Conservation (phyloP, 2,329 filamentous ascomycete species). For the Blumeriella jaapii region DNA sequence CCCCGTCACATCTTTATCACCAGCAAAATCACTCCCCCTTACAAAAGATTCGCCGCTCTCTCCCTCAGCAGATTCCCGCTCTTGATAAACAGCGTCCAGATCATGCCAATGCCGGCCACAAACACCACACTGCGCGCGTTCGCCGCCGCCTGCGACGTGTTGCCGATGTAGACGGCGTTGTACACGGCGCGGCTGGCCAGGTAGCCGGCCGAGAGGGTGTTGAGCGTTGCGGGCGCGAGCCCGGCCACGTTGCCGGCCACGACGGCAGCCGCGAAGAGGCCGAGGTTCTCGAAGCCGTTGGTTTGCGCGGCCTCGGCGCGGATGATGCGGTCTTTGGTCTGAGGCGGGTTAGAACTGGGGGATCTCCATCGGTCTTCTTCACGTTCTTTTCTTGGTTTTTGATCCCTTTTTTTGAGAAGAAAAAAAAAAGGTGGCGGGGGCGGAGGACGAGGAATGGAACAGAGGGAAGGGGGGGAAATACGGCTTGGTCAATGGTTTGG, state of each 20-base stretch:
- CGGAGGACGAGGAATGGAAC: background rate
- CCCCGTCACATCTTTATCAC: no score
- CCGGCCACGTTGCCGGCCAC: slow-evolving; percentile 29
- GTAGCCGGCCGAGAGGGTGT: slow-evolving; percentile 14
- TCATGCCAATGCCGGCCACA: slow-evolving; percentile 12
- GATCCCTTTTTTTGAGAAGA: no score
- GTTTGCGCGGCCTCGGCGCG: slow-evolving; percentile 29
- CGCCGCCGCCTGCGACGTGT: slow-evolving; percentile 7
- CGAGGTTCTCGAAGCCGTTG: slow-evolving; percentile 31
- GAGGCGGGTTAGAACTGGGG: background rate
- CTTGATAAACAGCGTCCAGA: slow-evolving; percentile 19
- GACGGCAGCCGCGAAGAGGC: slow-evolving; percentile 29
- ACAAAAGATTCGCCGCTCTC: slow-evolving; percentile 6
- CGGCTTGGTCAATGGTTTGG: slow-evolving; percentile 24
- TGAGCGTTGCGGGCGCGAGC: slow-evolving; percentile 17
- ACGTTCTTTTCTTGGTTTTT: no score
- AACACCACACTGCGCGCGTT: slow-evolving; percentile 12
- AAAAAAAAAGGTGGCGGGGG: no score
- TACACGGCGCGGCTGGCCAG: slow-evolving; percentile 15
- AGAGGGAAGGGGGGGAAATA: slow-evolving; percentile 8
- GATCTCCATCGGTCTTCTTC: no score
- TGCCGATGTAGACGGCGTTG: slow-evolving; percentile 19
- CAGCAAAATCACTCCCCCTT: no score
- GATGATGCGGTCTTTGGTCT: slow-evolving; percentile 26
- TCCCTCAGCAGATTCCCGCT: slow-evolving; percentile 15